Evolutionary conservation across 306 rosid genomes (phyloP).

Genomic region (Calophaca sinica): DNA sequence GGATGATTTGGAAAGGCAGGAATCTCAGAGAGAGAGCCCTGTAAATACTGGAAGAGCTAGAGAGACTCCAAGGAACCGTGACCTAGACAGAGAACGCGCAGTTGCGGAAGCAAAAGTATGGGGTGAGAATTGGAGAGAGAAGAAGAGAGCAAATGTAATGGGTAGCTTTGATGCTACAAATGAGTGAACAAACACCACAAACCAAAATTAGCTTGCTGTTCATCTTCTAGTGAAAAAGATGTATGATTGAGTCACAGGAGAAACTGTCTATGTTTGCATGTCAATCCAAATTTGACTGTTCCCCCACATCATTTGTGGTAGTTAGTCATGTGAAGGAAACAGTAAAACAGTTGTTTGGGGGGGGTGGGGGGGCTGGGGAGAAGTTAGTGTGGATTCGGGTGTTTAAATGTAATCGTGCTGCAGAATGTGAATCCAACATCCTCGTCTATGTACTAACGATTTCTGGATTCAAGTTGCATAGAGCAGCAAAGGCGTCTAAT

Average conservation of each 20-base stretch:
- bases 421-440: constrained; percentile 54
- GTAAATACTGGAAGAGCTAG: constrained; percentile 77
- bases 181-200: constrained; percentile 57
- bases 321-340: constrained; percentile 49
- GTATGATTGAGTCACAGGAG: constrained; percentile 55
- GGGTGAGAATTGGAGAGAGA: constrained; percentile 98
- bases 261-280: constrained; percentile 58
- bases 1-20: constrained; percentile 78
- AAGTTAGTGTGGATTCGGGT: too few relatives aligned
- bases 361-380: constrained; percentile 21
- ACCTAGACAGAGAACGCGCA: constrained; percentile 90
- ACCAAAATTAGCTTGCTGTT: constrained; percentile 38
- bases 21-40: constrained; percentile 86
- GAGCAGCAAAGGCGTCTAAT: constrained; percentile 61
- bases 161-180: constrained; percentile 92
- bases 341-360: neutral
- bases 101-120: constrained; percentile 97
- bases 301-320: constrained; percentile 45
- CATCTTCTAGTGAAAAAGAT: constrained; percentile 43
- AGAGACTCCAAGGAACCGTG: constrained; percentile 86
- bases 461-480: constrained; percentile 55
- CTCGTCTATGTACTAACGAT: constrained; percentile 59
- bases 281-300: constrained; percentile 51
- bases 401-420: too few relatives aligned
- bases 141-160: constrained; percentile 74